Evolutionary conservation across 2,329 filamentous ascomycete species (phyloP), one percentile per base, ranked within the genome.

Genomic region (Alternaria alternata): DNA sequence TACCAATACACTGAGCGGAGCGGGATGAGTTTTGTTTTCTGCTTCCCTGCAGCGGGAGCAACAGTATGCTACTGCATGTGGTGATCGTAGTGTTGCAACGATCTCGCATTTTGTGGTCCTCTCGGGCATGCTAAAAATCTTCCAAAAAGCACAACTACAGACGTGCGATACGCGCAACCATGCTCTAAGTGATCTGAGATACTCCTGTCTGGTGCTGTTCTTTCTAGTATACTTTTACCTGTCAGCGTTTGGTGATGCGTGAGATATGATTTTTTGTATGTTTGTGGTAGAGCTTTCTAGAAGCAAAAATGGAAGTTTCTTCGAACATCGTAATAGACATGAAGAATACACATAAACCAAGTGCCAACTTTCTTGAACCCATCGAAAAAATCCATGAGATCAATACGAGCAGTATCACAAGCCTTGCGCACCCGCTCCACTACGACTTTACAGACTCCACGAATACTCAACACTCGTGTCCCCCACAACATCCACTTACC

Each of bases 251-350:
- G 39, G 24, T 24, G 39, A 11, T 24, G 20, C 20, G 39, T 24
- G 18, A 16, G 39, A 24, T 24, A 6, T 24, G 20, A 9, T 7
- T 42, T 42, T n/a, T 30, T 6, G 8, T 18, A 22, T 16, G 49
- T 30, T 51, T 41, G 16, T 18, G 20, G 7, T 49, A 18, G 51
- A 53, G 28, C 39, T 53, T 53, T 53, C 51, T 44, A 53, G 51
- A 53, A 53, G 16, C 28, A n/a, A n/a, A 30, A 41, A 30, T 16
- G n/a, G 26, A 48, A 28, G 26, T 36, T 49, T 49, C 32, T 38
- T 30, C 46, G 9, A 38, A 7, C 46, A 36, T 38, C 30, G 32
- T 14, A 24, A 8, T 14, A n/a, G 8, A 11, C 30, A 24, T 7
- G 14, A 5, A n/a, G 12, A 26, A 11, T 18, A 49, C 30, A 36